Percentiles rank a stretch among this genome's conserved stretches.
phyloP scores from a whole-genome alignment of 1,139 yeast species.

The Chernovozyma sophiae-reginae region DNA sequence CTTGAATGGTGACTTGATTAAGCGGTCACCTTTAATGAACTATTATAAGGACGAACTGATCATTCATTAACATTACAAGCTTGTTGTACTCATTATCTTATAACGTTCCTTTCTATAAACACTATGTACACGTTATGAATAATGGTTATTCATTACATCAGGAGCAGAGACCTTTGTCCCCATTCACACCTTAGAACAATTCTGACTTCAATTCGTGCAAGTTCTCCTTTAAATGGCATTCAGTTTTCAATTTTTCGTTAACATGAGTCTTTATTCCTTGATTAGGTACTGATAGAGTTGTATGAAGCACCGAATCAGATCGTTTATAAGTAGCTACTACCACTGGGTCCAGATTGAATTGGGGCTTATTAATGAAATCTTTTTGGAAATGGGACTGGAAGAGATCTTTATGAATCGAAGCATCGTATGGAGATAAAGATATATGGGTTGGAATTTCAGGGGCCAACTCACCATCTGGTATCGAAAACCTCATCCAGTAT shows the following conservation, averaged over 20 bases:
- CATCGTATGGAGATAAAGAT: background rate
- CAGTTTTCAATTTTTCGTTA: slow-evolving; percentile 6
- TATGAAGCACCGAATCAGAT: background rate
- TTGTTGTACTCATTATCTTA: too few relatives aligned
- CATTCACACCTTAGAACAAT: background rate
- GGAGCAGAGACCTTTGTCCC: too few relatives aligned
- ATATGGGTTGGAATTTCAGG: background rate
- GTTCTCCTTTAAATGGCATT: slow-evolving; percentile 20
- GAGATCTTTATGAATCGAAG: background rate
- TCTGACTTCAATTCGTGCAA: slow-evolving; percentile 6
- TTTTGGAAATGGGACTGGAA: background rate
- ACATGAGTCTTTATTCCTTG: slow-evolving; percentile 1
- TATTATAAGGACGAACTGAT: too few relatives aligned
- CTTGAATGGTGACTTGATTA: too few relatives aligned
- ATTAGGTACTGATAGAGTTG: background rate
- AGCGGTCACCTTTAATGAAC: too few relatives aligned
- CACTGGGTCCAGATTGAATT: slow-evolving; percentile 2
- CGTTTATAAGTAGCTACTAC: background rate
- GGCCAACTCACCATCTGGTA: background rate
- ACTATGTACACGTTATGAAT: too few relatives aligned
- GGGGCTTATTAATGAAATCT: background rate
- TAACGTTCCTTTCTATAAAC: too few relatives aligned
- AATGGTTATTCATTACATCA: too few relatives aligned
- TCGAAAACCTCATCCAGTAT: slow-evolving; percentile 3
- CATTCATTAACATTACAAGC: too few relatives aligned